A percentile compares a stretch with the other conserved stretches of the same genome.
phyloP scores from a whole-genome alignment of 2,329 filamentous ascomycete species.

The Aspergillus fumigatiaffinis region DNA sequence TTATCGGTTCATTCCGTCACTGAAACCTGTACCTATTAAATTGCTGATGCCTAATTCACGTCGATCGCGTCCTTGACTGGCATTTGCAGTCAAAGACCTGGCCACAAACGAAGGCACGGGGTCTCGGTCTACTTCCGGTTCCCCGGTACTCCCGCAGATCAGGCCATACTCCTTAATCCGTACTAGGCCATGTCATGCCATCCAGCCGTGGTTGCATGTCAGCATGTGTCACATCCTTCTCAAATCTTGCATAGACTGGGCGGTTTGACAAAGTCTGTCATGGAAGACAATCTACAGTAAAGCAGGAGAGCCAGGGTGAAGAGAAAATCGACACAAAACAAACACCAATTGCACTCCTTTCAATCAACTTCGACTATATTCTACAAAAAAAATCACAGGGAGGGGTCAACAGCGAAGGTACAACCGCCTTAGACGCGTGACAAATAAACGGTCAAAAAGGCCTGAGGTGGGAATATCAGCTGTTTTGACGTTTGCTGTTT shows the following conservation, averaged over 20 bases:
- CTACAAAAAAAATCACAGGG: constrained; percentile 18
- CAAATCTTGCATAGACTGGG: not conserved
- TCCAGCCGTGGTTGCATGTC: not conserved
- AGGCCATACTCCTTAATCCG: not conserved
- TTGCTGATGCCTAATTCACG: not conserved
- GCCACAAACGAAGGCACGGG: not conserved
- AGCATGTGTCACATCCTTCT: not conserved
- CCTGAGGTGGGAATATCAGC: not conserved
- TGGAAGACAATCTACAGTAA: not conserved
- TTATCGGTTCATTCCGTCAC: not conserved
- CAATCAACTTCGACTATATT: constrained; percentile 27
- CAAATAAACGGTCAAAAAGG: not conserved
- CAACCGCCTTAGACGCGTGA: not conserved
- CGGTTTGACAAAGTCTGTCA: not conserved
- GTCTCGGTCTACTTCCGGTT: not conserved
- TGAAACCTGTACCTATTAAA: too few species aligned
- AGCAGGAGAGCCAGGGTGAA: not conserved
- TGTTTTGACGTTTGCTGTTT: not conserved
- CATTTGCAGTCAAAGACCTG: too few species aligned
- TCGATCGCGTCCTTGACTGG: not conserved
- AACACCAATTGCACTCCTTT: constrained; percentile 16
- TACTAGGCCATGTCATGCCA: not conserved
- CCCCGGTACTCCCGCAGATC: not conserved
- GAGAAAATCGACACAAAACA: constrained; percentile 7
- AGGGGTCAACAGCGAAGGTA: constrained; percentile 14